phyloP scores from a whole-genome alignment of 2,329 filamentous ascomycete genomes.

The Exutisphaerella laricina region DNA sequence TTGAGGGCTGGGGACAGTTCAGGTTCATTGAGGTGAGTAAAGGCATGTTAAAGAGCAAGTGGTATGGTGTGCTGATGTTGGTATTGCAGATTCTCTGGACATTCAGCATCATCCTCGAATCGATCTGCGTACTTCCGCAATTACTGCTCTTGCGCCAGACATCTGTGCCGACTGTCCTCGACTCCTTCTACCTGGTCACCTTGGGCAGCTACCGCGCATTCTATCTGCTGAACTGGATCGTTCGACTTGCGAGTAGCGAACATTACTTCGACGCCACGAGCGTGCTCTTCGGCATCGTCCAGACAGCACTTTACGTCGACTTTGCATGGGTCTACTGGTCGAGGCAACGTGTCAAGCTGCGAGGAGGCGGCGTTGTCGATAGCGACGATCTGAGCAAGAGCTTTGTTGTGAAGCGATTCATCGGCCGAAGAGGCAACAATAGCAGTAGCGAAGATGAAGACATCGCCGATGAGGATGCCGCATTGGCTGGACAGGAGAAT shows the following conservation, averaged over 20 bases:
- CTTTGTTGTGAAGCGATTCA: slow-evolving; percentile 74
- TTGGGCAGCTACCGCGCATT: slow-evolving; percentile 82
- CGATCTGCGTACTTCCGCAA: slow-evolving; percentile 83
- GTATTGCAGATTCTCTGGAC: slow-evolving; percentile 65
- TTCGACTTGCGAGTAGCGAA: slow-evolving; percentile 50
- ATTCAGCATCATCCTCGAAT: slow-evolving; percentile 89
- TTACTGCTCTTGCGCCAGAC: slow-evolving; percentile 88
- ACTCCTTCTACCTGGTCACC: slow-evolving; percentile 89
- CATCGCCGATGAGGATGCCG: slow-evolving; percentile 58
- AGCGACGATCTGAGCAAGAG: slow-evolving; percentile 79
- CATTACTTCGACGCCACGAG: slow-evolving; percentile 57
- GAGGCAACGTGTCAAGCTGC: slow-evolving; percentile 86
- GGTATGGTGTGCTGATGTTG: neutral
- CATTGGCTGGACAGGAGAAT: slow-evolving; percentile 37
- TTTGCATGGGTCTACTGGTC: slow-evolving; percentile 98
- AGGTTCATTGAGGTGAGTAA: slow-evolving; percentile 29
- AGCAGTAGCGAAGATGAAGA: slow-evolving; percentile 36
- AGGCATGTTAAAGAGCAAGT: neutral
- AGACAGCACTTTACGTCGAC: slow-evolving; percentile 85
- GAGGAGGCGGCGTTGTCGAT: slow-evolving; percentile 81
- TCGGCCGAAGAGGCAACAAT: slow-evolving; percentile 50
- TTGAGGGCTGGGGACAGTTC: slow-evolving; percentile 40
- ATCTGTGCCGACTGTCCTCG: slow-evolving; percentile 91
- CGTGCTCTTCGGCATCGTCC: slow-evolving; percentile 79
- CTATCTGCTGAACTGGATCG: slow-evolving; percentile 89